Evolutionary conservation across 331 rosid species (phyloP).

Genomic region (Rosa hybrid): DNA sequence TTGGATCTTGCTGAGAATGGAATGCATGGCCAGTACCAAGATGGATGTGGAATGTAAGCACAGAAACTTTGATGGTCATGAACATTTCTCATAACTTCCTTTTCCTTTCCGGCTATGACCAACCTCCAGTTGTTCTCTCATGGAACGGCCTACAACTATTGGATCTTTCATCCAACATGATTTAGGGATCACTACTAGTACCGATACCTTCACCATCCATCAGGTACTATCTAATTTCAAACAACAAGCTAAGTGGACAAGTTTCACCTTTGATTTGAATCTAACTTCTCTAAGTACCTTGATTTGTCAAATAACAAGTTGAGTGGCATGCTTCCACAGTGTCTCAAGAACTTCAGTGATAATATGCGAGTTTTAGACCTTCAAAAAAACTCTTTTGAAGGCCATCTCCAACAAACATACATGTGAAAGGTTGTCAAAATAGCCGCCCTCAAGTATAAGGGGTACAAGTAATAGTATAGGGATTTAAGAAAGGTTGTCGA

Average conservation of each 20-base stretch:
- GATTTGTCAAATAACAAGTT: background rate
- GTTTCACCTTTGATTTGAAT: background rate
- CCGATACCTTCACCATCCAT: background rate
- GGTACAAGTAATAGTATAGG: no score
- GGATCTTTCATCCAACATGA: background rate
- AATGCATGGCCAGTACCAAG: background rate
- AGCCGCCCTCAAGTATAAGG: no score
- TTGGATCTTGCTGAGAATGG: background rate
- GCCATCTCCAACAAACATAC: background rate
- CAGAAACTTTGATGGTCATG: background rate
- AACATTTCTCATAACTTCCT: background rate
- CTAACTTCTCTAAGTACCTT: background rate
- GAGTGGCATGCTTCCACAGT: background rate
- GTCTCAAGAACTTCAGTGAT: background rate
- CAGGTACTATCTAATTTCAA: background rate
- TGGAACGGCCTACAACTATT: background rate
- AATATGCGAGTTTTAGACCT: background rate
- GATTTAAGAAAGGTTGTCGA: no score
- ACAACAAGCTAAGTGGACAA: background rate
- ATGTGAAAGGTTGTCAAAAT: background rate
- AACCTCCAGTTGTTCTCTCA: background rate
- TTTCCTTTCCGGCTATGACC: constrained; percentile 1
- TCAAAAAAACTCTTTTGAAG: background rate
- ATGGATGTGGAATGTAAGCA: constrained; percentile 7
- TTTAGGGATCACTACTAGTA: background rate